Evolutionary conservation across 179 eudicot species (phyloP), one percentile per base, ranked within the genome.

Genomic region (Gypsophila paniculata): DNA sequence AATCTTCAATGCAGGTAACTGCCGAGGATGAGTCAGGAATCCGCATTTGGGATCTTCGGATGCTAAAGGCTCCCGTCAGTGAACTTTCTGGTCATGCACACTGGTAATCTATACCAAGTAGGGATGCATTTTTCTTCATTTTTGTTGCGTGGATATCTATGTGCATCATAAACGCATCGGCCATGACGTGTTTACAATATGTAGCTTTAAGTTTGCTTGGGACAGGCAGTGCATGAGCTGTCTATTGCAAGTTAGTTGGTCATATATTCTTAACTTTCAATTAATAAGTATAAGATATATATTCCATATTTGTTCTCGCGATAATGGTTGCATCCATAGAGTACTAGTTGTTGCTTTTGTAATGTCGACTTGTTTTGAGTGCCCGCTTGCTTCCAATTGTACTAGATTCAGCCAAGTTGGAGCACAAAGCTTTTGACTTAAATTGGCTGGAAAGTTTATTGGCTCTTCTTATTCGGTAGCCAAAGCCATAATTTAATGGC

Each of bases 31-130:
- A 89, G 75, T 89, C 94, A 55, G 96, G 96, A 67, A 91, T 94
- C 76, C 90, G 90, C 46, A 75, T 94, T 80, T 91, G 99, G 99
- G 99, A 94, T 84, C 91, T 91, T 75, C 89, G 99, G 81, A 88
- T 86, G 90, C 81, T 81, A 25, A 88, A 86, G 79, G 81, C 73
- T 79, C 99, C 94, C 63, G 80, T 89, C 36, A 44, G 80, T 11
- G 99, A 94, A 85, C 96, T 93, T 74, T 88, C 99, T 75, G 99
- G 99, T 65, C 97, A 91, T 83, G 83, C 96, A 75, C 99, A 91
- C 86, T 89, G 99, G 97, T 91, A 91, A 70, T 69, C 17, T 51
- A 68, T 52, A 26, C 44, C 71, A 66, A 54, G 38, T 44, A 68
- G 70, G 51, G 58, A 46, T 78, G 71, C 49, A 29, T 5, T 61